These are phyloP conservation scores for Leishmania lainsoni DNA, from an alignment of 208 protist species.

Conservation along the genomic window DNA sequence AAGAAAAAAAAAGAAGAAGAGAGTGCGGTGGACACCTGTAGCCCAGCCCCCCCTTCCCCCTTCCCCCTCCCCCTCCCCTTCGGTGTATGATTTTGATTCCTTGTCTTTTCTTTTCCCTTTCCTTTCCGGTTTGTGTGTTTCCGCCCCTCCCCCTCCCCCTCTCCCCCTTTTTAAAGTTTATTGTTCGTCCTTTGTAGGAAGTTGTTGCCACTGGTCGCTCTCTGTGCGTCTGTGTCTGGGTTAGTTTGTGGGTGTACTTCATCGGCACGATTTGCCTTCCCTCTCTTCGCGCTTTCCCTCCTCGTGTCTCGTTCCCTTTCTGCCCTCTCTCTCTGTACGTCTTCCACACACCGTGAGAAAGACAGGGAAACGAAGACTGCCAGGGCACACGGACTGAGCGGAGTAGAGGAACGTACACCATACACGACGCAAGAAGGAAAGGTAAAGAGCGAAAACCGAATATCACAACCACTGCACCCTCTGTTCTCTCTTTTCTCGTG, in stretches of 20 bases:
- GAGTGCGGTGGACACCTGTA: neutral
- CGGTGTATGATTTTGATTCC: neutral
- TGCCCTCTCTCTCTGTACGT: neutral
- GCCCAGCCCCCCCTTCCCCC: neutral
- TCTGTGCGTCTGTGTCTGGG: neutral
- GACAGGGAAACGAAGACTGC: neutral
- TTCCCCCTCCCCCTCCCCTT: neutral
- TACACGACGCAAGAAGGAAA: conserved; percentile 16
- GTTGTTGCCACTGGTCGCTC: conserved; percentile 2
- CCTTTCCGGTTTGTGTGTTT: neutral
- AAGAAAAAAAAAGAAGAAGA: neutral
- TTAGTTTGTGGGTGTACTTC: neutral
- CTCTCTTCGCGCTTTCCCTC: neutral
- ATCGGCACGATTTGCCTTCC: neutral
- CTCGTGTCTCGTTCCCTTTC: neutral
- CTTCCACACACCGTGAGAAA: neutral
- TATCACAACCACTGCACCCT: neutral
- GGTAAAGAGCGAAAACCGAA: conserved; percentile 4
- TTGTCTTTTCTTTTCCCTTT: neutral
- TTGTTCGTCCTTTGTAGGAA: conserved; percentile 7
- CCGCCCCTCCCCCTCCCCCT: neutral
- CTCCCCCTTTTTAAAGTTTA: conserved; percentile 1
- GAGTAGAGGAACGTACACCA: neutral
- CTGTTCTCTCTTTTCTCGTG: neutral
- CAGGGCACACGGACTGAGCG: neutral